Evolutionary conservation across 176 grass and related monocot species (phyloP), one percentile per base, ranked within the genome.

Genomic region (Avena eriantha): DNA sequence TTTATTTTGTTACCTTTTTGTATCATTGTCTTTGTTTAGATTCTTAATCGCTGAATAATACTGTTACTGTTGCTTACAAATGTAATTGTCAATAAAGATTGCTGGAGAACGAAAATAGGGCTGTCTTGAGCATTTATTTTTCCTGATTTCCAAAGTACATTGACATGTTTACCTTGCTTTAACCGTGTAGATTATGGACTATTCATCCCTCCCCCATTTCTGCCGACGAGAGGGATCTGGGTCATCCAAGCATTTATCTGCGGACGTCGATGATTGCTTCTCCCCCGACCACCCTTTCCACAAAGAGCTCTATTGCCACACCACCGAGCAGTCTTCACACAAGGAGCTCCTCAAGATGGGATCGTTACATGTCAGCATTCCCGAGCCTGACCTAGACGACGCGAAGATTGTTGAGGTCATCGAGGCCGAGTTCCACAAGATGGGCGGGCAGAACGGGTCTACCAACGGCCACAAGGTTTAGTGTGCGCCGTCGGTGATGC

Each of bases 231-330:
- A 92, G 73, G 88, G 91, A 13, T 92, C 89, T 16, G 79, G 88
- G 45, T 94, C 96, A 45, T 85, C 91, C 23, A 87, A 83, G 56
- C 87, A 88, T 45, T 84, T 76, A 12, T 88, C 93, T 51, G 69
- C 85, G 17, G 79, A 85, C 6, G 65, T 14, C 10, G 86, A 65
- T 45, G 69, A 91, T 34, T 96, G 90, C 85, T 94, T 88, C 84
- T 92, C 93, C 82, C 48, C 78, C 4, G 92, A 96, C 71, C 96
- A 98, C 60, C 90, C 93, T 18, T 98, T 98, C 76, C 93, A 98
- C 86, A 93, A 98, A 83, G 89, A 96, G 47, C 86, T 98, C 4
- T 98, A 98, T 57, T 69, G 35, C 2, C 87, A 88, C 69, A 94
- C 91, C 18, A 80, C 91, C 16, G 86, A 94, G 17, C 88, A 91